These are phyloP conservation scores for Henckelia pumila DNA, from an alignment of 257 asterid species.

Conservation along the genomic window DNA sequence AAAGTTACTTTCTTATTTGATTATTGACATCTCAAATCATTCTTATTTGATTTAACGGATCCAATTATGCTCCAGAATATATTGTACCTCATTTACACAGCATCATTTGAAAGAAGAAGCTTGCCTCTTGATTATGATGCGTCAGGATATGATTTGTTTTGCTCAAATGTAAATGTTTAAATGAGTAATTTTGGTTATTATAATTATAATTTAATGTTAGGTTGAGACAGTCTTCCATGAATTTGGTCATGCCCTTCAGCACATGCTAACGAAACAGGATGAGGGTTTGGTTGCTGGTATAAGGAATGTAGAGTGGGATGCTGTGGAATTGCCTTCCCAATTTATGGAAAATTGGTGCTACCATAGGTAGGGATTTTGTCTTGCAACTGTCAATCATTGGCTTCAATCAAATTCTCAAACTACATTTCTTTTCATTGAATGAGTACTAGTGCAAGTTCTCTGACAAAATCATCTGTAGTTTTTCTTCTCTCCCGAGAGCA, in stretches of 20 bases:
- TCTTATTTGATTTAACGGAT: conserved; percentile 17
- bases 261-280: conserved; percentile 92
- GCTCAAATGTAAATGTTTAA: conserved; percentile 1
- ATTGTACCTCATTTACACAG: neutral
- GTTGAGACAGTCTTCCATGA: conserved; percentile 99
- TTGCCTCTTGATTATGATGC: conserved; percentile 9
- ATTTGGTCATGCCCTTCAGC: conserved; percentile 99
- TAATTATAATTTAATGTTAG: conserved; percentile 34
- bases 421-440: too few relatives aligned
- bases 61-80: neutral
- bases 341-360: conserved; percentile 99
- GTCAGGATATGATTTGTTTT: conserved; percentile 3
- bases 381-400: neutral
- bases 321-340: conserved; percentile 95
- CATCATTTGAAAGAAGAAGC: conserved; percentile 6
- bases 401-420: too few relatives aligned
- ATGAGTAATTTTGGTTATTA: neutral
- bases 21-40: neutral
- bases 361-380: conserved; percentile 56
- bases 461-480: neutral
- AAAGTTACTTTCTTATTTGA: neutral
- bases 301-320: conserved; percentile 94
- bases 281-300: conserved; percentile 99
- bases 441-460: neutral
- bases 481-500: neutral